A percentile compares a stretch with the other conserved stretches of the same genome.
Conservation (phyloP, 192 early-diverging fungal species). For the Lobulomyces angularis region DNA sequence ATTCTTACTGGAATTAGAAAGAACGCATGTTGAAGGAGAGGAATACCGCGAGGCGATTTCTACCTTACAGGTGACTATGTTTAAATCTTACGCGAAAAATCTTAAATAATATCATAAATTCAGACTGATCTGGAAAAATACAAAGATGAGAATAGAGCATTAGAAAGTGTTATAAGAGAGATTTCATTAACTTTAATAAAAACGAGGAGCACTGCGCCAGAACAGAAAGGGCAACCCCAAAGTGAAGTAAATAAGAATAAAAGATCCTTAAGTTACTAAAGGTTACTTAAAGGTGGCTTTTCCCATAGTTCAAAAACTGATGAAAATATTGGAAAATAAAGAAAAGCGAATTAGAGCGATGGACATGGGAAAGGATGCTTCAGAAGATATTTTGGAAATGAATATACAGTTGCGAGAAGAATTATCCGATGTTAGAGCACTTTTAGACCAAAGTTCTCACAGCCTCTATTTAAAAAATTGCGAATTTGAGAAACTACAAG, state of each 20-base stretch:
- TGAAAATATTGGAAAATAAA: constrained; percentile 16
- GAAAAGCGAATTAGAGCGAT: constrained; percentile 6
- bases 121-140: constrained; percentile 11
- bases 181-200: constrained; percentile 19
- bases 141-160: constrained; percentile 15
- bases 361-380: constrained; percentile 5
- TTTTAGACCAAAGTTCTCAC: constrained; percentile 2
- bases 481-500: constrained; percentile 5
- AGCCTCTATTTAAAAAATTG: constrained; percentile 2
- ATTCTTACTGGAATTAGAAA: constrained; percentile 27
- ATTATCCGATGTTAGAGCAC: too few relatives aligned
- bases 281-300: too few relatives aligned
- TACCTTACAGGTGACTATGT: constrained; percentile 13
- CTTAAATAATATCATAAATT: neutral
- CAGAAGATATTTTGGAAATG: constrained; percentile 8
- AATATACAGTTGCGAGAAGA: constrained; percentile 13
- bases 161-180: constrained; percentile 31
- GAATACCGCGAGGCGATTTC: constrained; percentile 21
- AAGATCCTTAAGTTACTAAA: too few relatives aligned
- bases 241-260: too few relatives aligned
- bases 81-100: neutral
- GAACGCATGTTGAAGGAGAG: constrained; percentile 19
- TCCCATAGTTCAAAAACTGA: constrained; percentile 20
- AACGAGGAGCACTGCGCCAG: neutral
- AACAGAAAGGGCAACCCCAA: too few relatives aligned